These are phyloP conservation scores for Brassica nigra DNA, from an alignment of 345 rosid species.

Conservation along the genomic window DNA sequence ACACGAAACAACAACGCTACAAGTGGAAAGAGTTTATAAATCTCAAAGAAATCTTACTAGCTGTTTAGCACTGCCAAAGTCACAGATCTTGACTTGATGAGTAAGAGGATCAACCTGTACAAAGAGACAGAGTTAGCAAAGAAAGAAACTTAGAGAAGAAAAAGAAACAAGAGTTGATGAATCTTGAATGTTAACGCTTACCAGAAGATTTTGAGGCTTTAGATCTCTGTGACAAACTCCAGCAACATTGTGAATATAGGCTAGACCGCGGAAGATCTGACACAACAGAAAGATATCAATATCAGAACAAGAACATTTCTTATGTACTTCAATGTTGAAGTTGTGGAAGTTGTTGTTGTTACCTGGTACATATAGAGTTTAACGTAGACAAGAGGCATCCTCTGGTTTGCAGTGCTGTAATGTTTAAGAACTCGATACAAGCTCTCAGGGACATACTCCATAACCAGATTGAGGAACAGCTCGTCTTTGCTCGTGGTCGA, in stretches of 20 bases:
- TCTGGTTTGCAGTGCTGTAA: conserved; percentile 75
- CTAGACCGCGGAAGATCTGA: conserved; percentile 84
- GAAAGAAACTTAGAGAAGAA: conserved; percentile 20
- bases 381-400: conserved; percentile 83
- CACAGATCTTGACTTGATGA: conserved; percentile 72
- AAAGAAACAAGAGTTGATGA: background rate
- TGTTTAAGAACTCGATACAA: conserved; percentile 84
- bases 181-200: conserved; percentile 35
- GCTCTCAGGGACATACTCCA: conserved; percentile 92
- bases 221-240: conserved; percentile 89
- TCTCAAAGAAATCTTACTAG: conserved; percentile 52
- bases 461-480: conserved; percentile 82
- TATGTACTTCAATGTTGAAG: background rate
- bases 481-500: conserved; percentile 81
- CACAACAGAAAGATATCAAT: background rate
- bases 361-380: conserved; percentile 91
- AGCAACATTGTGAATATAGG: conserved; percentile 75
- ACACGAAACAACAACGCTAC: background rate
- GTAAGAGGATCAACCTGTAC: conserved; percentile 87
- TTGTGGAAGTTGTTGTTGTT: background rate
- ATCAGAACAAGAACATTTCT: background rate
- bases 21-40: background rate
- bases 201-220: conserved; percentile 91
- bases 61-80: conserved; percentile 94
- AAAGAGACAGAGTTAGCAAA: conserved; percentile 20